phyloP scores from a whole-genome alignment of 78 protist genomes.

The Dictyostelium brefeldianum region DNA sequence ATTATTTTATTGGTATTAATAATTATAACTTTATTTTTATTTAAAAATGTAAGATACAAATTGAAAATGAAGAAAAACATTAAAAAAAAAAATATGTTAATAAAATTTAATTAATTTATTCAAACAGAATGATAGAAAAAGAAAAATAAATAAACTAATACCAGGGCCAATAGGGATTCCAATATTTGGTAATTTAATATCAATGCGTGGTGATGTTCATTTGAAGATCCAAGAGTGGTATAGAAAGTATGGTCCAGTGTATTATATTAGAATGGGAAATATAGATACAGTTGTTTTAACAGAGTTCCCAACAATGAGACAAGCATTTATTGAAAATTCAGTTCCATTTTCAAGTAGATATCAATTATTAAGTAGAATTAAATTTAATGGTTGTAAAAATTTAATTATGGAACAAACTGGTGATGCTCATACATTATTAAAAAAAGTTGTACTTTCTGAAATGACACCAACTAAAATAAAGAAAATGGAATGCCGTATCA shows the following conservation, averaged over 20 bases:
- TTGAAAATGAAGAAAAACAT: too few relatives aligned
- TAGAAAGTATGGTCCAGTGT: conserved; percentile 15
- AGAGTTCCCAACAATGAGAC: conserved; percentile 14
- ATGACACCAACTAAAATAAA: not conserved
- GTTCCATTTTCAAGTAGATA: not conserved
- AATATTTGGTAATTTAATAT: too few relatives aligned
- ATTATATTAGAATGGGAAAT: conserved; percentile 21
- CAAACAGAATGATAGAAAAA: too few relatives aligned
- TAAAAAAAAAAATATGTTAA: too few relatives aligned
- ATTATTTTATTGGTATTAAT: too few relatives aligned
- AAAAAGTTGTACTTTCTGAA: not conserved
- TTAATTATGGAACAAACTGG: conserved; percentile 25
- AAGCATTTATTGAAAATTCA: conserved; percentile 32
- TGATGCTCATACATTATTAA: not conserved
- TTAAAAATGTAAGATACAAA: too few relatives aligned
- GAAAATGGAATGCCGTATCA: conserved; percentile 1
- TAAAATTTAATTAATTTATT: too few relatives aligned
- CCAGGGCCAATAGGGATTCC: too few relatives aligned
- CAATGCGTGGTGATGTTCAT: too few relatives aligned
- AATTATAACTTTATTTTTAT: too few relatives aligned
- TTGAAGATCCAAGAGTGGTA: not conserved
- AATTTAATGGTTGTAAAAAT: not conserved
- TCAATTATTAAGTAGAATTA: not conserved
- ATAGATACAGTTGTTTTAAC: conserved; percentile 26
- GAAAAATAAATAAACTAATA: too few relatives aligned